A percentile compares a stretch with the other conserved stretches of the same genome.
Evolutionary conservation across 2,329 filamentous ascomycete genomes (phyloP).

Genomic region (Hortaea werneckii): DNA sequence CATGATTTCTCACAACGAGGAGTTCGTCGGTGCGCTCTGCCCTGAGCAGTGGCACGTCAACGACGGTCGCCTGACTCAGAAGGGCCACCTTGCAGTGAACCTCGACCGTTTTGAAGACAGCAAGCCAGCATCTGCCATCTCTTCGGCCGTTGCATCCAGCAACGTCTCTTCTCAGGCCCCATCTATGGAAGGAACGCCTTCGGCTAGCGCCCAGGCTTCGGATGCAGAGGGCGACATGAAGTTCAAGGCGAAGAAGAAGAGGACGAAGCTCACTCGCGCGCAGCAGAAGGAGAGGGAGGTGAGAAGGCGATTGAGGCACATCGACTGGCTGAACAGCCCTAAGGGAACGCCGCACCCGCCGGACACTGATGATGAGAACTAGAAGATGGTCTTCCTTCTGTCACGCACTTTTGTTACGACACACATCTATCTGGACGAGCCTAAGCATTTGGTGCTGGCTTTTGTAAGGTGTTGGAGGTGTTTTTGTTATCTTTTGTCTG

Average conservation of each 20-base stretch:
- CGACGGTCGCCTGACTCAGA: slow-evolving; percentile 77
- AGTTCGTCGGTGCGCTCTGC: slow-evolving; percentile 92
- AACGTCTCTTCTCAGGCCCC: slow-evolving; percentile 22
- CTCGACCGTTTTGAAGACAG: slow-evolving; percentile 82
- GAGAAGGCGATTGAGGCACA: slow-evolving; percentile 73
- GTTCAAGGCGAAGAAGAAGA: slow-evolving; percentile 86
- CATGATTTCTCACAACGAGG: slow-evolving; percentile 99
- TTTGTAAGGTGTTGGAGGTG: background rate
- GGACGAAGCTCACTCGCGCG: slow-evolving; percentile 98
- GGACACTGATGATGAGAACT: slow-evolving; percentile 64
- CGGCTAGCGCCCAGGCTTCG: slow-evolving; percentile 19
- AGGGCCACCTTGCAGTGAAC: slow-evolving; percentile 62
- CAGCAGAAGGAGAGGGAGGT: slow-evolving; percentile 90
- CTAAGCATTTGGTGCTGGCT: background rate
- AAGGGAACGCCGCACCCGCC: slow-evolving; percentile 70
- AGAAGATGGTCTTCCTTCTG: background rate
- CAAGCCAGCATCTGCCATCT: slow-evolving; percentile 54
- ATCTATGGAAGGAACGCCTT: slow-evolving; percentile 23
- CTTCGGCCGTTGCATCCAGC: slow-evolving; percentile 54
- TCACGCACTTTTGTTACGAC: no score
- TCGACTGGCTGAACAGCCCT: slow-evolving; percentile 55
- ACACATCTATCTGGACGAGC: background rate
- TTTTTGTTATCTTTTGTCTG: background rate
- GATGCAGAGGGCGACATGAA: slow-evolving; percentile 83
- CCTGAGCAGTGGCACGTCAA: slow-evolving; percentile 94